Percentiles rank a stretch among this genome's conserved stretches.
phyloP scores from a whole-genome alignment of 208 protist genomes.

The Acanthamoeba culbertsoni region DNA sequence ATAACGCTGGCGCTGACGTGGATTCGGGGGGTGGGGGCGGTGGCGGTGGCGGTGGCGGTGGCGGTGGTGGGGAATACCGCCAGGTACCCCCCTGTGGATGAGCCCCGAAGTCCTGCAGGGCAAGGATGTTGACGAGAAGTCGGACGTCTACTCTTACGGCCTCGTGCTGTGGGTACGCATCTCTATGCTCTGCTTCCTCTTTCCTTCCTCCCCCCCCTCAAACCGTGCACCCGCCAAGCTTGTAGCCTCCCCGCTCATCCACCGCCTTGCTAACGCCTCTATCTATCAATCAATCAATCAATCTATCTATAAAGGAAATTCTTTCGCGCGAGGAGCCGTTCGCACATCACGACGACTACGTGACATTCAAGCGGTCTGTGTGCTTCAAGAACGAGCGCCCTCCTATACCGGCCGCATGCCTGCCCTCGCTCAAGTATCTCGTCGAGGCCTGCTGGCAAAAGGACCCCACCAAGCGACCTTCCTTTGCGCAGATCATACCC shows the following conservation, averaged over 20 bases:
- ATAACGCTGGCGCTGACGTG: not conserved
- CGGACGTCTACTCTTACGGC: slow-evolving; percentile 81
- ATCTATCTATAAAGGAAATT: no score
- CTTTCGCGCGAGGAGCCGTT: slow-evolving; percentile 73
- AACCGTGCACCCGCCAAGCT: not conserved
- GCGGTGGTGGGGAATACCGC: no score
- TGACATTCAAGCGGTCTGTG: slow-evolving; percentile 64
- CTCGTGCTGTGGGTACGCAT: slow-evolving; percentile 72
- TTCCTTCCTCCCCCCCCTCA: not conserved
- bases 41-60: no score
- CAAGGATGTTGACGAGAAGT: slow-evolving; percentile 69
- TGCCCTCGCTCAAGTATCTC: slow-evolving; percentile 56
- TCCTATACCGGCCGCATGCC: slow-evolving; percentile 60
- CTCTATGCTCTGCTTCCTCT: not conserved
- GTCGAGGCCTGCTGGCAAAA: slow-evolving; percentile 71
- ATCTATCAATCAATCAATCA: not conserved
- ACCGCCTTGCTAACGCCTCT: not conserved
- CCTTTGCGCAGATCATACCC: slow-evolving; percentile 27
- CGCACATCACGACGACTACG: slow-evolving; percentile 70
- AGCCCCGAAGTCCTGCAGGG: slow-evolving; percentile 58
- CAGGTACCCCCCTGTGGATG: slow-evolving; percentile 35
- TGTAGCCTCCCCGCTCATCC: no score
- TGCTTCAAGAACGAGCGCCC: slow-evolving; percentile 68
- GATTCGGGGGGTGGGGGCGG: no score
- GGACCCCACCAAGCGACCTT: slow-evolving; percentile 18